These are phyloP conservation scores for Umbellularia californica DNA, from an alignment of 164 flowering plant genomes.

Conservation along the genomic window DNA sequence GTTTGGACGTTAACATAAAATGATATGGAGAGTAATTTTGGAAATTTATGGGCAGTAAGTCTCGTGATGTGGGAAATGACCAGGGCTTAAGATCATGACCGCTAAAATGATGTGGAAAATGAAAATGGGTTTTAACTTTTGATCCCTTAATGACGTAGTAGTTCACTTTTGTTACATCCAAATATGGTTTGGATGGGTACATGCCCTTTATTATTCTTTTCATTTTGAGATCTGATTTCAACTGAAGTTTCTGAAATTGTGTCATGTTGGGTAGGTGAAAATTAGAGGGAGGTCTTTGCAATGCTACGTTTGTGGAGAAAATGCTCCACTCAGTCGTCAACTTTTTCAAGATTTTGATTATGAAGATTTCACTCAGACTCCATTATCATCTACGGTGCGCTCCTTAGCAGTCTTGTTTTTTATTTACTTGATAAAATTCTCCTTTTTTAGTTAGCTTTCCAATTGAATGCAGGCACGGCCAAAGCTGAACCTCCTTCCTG, in stretches of 20 bases:
- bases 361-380: slow-evolving; percentile 76
- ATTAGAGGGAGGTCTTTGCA: slow-evolving; percentile 71
- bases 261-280: slow-evolving; percentile 52
- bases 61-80: too few relatives aligned
- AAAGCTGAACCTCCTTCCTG: slow-evolving; percentile 62
- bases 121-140: too few relatives aligned
- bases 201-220: background rate
- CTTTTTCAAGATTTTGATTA: slow-evolving; percentile 72
- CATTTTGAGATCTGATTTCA: background rate
- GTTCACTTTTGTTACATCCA: too few relatives aligned
- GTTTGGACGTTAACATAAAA: too few relatives aligned
- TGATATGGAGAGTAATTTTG: too few relatives aligned
- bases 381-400: slow-evolving; percentile 53
- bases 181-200: too few relatives aligned
- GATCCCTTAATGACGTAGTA: too few relatives aligned
- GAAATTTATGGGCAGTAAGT: too few relatives aligned
- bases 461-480: slow-evolving; percentile 48
- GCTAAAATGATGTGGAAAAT: too few relatives aligned
- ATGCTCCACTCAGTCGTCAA: slow-evolving; percentile 39
- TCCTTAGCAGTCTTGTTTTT: background rate
- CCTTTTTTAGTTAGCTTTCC: background rate
- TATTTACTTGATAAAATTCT: background rate
- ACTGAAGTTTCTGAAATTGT: background rate
- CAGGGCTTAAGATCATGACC: too few relatives aligned
- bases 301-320: slow-evolving; percentile 86